phyloP scores from a whole-genome alignment of 148 eudicot species.

The Rhododendron ovatum region DNA sequence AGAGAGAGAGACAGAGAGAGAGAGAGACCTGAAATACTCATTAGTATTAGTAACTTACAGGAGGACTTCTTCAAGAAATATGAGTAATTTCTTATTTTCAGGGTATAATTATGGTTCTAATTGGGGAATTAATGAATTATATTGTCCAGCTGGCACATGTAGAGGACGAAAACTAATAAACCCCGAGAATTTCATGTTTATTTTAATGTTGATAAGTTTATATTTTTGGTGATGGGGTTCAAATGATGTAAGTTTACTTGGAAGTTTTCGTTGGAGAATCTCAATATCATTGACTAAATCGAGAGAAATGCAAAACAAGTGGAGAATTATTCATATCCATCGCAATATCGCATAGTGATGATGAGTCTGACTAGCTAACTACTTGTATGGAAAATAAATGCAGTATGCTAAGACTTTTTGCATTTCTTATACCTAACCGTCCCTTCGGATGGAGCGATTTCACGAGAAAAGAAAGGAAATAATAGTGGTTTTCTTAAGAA shows the following conservation, averaged over 20 bases:
- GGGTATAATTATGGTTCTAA: no score
- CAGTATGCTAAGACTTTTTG: not conserved
- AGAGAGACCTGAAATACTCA: no score
- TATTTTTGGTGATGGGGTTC: not conserved
- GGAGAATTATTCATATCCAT: not conserved
- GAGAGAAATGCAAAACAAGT: not conserved
- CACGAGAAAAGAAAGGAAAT: no score
- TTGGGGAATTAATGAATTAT: no score
- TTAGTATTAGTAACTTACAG: no score
- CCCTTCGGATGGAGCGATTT: no score
- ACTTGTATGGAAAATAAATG: not conserved
- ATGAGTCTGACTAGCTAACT: not conserved
- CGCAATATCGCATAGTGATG: not conserved
- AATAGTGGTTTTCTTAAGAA: no score
- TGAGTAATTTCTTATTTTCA: no score
- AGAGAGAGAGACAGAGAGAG: no score
- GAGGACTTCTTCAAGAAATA: no score
- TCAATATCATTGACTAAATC: not conserved
- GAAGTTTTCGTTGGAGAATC: not conserved
- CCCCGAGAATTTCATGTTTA: not conserved
- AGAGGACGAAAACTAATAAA: no score
- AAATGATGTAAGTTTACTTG: not conserved
- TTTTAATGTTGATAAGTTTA: not conserved
- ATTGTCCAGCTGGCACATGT: no score
- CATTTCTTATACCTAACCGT: not conserved